Conservation (phyloP, 352 stramenopile species). For the Globisporangium barbulae region DNA sequence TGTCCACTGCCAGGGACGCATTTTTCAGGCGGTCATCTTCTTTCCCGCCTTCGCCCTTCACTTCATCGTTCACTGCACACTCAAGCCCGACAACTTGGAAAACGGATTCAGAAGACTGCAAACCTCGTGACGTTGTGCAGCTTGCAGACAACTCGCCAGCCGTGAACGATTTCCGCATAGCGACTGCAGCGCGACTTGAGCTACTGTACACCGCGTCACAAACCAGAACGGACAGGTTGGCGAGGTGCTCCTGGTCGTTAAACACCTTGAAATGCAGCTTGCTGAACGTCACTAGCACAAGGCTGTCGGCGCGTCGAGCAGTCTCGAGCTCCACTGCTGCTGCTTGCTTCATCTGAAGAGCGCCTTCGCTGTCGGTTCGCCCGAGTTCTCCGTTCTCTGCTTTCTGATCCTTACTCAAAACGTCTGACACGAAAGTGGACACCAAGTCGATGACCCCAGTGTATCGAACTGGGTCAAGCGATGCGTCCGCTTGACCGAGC, state of each 20-base stretch:
- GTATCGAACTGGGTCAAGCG: constrained; percentile 10
- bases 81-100: constrained; percentile 12
- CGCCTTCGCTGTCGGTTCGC: neutral
- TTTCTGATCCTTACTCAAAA: constrained; percentile 8
- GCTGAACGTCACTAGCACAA: constrained; percentile 33
- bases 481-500: constrained; percentile 13
- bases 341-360: neutral
- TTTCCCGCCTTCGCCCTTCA: neutral
- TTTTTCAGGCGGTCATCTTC: neutral
- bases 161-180: neutral
- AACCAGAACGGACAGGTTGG: constrained; percentile 4
- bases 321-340: neutral
- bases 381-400: neutral
- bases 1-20: neutral
- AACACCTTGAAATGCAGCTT: constrained; percentile 26
- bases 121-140: neutral
- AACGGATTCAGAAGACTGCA: constrained; percentile 3
- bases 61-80: neutral
- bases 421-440: constrained; percentile 12
- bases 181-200: constrained; percentile 2
- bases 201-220: constrained; percentile 9
- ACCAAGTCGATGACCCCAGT: constrained; percentile 12
- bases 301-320: neutral
- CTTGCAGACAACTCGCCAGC: constrained; percentile 11
- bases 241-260: neutral